phyloP scores from a whole-genome alignment of 2,329 filamentous ascomycete species.

The Trichoderma guizhouense region DNA sequence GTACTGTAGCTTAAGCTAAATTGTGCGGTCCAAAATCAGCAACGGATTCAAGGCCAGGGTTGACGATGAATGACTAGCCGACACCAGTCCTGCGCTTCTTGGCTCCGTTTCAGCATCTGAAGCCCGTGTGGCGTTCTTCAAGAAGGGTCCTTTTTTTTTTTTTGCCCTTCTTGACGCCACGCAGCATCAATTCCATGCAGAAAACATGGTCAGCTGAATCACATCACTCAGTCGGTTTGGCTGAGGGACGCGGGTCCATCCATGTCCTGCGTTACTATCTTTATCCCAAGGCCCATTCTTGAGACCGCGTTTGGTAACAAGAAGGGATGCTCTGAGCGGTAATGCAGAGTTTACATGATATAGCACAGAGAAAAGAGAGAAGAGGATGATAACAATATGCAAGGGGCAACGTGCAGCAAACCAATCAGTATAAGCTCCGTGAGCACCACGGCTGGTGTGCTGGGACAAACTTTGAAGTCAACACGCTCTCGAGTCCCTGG shows the following conservation, averaged over 20 bases:
- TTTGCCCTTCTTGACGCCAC: not conserved
- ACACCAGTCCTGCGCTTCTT: not conserved
- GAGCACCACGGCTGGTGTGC: conserved; percentile 3
- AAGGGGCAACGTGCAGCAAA: not conserved
- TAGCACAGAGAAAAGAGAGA: not conserved
- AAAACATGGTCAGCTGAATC: not conserved
- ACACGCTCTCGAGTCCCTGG: conserved; percentile 30
- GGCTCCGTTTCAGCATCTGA: conserved; percentile 15
- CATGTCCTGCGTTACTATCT: conserved; percentile 1
- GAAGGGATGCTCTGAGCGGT: not conserved
- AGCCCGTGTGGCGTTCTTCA: conserved; percentile 9
- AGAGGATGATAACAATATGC: not conserved
- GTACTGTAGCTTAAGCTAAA: not conserved
- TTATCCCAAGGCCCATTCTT: not conserved
- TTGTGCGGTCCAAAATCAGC: not conserved
- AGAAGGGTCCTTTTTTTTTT: conserved; percentile 11
- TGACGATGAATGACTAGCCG: conserved; percentile 14
- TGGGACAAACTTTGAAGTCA: not conserved
- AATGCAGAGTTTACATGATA: conserved; percentile 19
- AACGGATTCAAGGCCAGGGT: not conserved
- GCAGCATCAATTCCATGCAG: not conserved
- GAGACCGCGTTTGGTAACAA: not conserved
- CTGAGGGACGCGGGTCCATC: not conserved
- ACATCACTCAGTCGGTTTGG: not conserved
- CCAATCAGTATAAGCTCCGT: conserved; percentile 8